A percentile compares a stretch with the other conserved stretches of the same genome.
phyloP scores from a whole-genome alignment of 768 basidiomycete species.

The Daedaleopsis sinensis region DNA sequence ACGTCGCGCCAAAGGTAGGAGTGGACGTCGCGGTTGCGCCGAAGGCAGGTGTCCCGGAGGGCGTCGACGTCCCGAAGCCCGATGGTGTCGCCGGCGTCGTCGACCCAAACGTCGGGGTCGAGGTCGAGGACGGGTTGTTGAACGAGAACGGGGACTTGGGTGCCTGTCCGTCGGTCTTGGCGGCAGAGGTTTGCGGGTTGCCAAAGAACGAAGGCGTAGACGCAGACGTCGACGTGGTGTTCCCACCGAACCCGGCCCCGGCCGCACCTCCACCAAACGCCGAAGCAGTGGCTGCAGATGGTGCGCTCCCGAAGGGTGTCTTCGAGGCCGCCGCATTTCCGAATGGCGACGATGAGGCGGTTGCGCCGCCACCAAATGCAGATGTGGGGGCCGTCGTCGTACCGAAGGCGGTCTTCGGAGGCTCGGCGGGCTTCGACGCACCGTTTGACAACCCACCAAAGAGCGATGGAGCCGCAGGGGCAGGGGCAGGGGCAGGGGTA shows the following conservation, averaged over 20 bases:
- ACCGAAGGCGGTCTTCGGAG: constrained; percentile 18
- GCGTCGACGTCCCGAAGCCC: constrained; percentile 1
- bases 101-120: background rate
- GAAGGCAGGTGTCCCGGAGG: constrained; percentile 2
- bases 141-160: constrained; percentile 22
- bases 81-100: background rate
- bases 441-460: background rate
- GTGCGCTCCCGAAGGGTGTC: background rate
- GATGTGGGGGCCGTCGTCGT: background rate
- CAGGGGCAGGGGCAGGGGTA: background rate
- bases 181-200: constrained; percentile 1
- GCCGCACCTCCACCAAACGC: constrained; percentile 8
- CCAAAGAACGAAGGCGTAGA: constrained; percentile 6
- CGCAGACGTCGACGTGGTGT: background rate
- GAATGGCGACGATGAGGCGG: background rate
- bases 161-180: constrained; percentile 1
- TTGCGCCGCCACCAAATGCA: constrained; percentile 4
- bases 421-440: constrained; percentile 21
- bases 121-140: constrained; percentile 1
- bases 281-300: background rate
- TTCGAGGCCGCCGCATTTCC: background rate
- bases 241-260: constrained; percentile 6
- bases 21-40: constrained; percentile 1
- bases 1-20: background rate
- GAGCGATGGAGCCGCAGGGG: background rate